A percentile compares a stretch with the other conserved stretches of the same genome.
Evolutionary conservation across 2,329 filamentous ascomycete species (phyloP).

Genomic region (Ceratocystis cacaofunesta): DNA sequence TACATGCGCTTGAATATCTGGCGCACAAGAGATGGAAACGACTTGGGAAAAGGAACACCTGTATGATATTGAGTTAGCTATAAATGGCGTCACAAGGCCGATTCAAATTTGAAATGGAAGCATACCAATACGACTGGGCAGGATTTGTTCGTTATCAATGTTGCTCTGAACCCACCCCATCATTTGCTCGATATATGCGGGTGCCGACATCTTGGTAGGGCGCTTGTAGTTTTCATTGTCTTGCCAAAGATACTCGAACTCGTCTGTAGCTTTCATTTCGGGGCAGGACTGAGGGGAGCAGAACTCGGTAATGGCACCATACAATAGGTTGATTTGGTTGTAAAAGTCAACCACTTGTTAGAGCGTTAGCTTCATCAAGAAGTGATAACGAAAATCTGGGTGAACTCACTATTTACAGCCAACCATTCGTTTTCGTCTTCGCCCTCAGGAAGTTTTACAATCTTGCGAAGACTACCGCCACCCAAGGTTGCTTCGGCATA

Average conservation of each 20-base stretch:
- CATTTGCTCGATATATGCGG: constrained; percentile 92
- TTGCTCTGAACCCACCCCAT: constrained; percentile 94
- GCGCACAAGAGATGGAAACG: constrained; percentile 73
- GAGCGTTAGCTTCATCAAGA: constrained; percentile 21
- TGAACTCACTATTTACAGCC: constrained; percentile 72
- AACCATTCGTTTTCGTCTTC: constrained; percentile 98
- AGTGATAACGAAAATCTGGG: background rate
- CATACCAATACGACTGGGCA: constrained; percentile 80
- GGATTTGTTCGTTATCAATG: constrained; percentile 88
- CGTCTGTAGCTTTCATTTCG: constrained; percentile 99
- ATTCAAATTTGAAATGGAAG: background rate
- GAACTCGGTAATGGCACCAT: constrained; percentile 97
- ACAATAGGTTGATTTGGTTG: constrained; percentile 98
- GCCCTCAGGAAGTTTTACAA: constrained; percentile 90
- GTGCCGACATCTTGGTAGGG: constrained; percentile 94
- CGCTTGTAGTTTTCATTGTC: constrained; percentile 87
- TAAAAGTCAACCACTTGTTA: constrained; percentile 91
- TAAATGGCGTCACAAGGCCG: constrained; percentile 6
- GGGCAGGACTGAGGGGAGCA: constrained; percentile 94
- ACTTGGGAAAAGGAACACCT: constrained; percentile 89
- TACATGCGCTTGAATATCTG: constrained; percentile 99
- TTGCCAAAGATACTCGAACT: constrained; percentile 99
- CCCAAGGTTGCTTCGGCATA: constrained; percentile 96
- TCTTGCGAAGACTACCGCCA: constrained; percentile 85
- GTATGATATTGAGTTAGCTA: constrained; percentile 16